Evolutionary conservation across 2,329 filamentous ascomycete species (phyloP), one percentile per base, ranked within the genome.

Genomic region (Dactylellina leptospora): DNA sequence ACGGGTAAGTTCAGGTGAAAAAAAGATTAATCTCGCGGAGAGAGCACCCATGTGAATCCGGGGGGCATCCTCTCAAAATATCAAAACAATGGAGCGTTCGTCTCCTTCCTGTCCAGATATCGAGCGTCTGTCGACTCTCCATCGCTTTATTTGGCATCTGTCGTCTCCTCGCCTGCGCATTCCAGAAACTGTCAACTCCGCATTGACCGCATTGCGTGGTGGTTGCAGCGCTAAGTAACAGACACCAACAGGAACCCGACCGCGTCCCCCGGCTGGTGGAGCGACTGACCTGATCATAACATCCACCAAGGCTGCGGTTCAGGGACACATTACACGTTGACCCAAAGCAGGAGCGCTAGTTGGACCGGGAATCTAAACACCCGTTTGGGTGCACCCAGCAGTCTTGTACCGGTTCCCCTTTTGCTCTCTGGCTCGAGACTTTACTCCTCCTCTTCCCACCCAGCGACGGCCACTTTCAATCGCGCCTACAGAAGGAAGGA

Each of bases 321-420:
- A 72, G 68, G 68, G 68, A 72, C 68, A 72, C 54, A 38, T 60
- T 68, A 72, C 68, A 72, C 54, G 45, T 60, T 68, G 62, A 50
- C 51, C 58, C 10, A 40, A 44, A 20, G n/a, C n/a, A n/a, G n/a
- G n/a, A n/a, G n/a, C n/a, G n/a, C n/a, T n/a, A n/a, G n/a, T 42
- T 60, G 64, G 55, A 56, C 55, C 60, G 20, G 60, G 28, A 64
- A 51, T 50, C 51, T 66, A 51, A 66, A 58, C 61, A 66, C 42
- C 61, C 51, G 44, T 44, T 28, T 50, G 36, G 45, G 62, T 53
- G 33, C 36, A 27, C 9, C 28, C 30, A 33, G n/a, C 16, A n/a
- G 9, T 13, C 36, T 25, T 16, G 54, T 45, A 58, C 53, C 45
- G 36, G 18, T 36, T 60, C 62, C 47, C 62, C 44, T 58, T 58